Evolutionary conservation across 345 rosid genomes (phyloP), one percentile per base, ranked within the genome.

Genomic region (Draba incana): DNA sequence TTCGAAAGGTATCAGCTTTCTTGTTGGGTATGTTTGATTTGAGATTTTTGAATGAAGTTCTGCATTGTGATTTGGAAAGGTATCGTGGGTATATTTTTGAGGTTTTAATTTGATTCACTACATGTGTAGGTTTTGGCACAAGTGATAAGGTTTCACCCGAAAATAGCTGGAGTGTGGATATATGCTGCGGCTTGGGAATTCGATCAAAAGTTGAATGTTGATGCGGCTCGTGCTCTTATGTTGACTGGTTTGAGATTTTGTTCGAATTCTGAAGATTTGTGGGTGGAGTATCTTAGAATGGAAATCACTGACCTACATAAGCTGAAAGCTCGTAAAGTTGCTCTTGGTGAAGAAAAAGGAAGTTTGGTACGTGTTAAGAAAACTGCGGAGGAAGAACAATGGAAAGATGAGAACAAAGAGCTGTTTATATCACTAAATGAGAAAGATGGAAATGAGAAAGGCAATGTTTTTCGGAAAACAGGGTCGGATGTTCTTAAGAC

Each of bases 111-210:
- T 8, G 39, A 35, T 35, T 8, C 39, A 35, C 8, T 6, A 35
- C 39, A 12, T 56, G 57, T 77, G 61, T 76, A 94, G 97, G 86
- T 77, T 2, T 77, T 94, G 68, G 92, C 96, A 69, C 92, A 94
- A 80, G 84, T 80, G 15, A 82, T 88, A 44, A 84, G 97, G 69
- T 84, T 90, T 78, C 98, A 88, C 58, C 93, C 96, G 0, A 90
- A 84, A 81, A 92, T 84, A 9, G 88, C 96, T 0, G 96, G 84
- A 47, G 86, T 90, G 46, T 94, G 97, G 96, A 89, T 89, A 53
- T 20, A 20, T 20, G 97, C 97, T 75, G 97, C 97, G 9, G 95
- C 92, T 45, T 94, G 99, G 97, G 95, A 94, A 74, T 94, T 88
- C 33, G 95, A 94, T 78, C 78, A 80, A 35, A 89, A 88, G 68